A percentile compares a stretch with the other conserved stretches of the same genome.
phyloP scores from a whole-genome alignment of 2,329 filamentous ascomycete genomes.

The Fusarium sp. region DNA sequence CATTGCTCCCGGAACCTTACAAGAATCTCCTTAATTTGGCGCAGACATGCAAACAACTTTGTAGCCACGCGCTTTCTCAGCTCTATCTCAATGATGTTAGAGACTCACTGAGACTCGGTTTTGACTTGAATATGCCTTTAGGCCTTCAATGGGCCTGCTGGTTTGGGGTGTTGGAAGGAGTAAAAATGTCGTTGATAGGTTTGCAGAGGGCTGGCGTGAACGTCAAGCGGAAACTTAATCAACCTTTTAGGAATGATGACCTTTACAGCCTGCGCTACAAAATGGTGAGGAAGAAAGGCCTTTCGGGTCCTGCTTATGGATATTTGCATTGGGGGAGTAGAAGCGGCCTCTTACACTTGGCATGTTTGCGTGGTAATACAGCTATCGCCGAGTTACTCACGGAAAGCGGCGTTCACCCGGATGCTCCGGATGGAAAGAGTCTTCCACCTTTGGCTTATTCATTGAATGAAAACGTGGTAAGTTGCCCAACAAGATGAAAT shows the following conservation, averaged over 20 bases:
- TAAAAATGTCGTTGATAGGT: conserved; percentile 21
- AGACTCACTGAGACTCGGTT: conserved; percentile 4
- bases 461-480: conserved; percentile 31
- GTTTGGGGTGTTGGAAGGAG: conserved; percentile 25
- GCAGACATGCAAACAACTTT: conserved; percentile 15
- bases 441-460: conserved; percentile 26
- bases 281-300: neutral
- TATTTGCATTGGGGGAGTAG: conserved; percentile 21
- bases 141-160: conserved; percentile 34
- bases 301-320: conserved; percentile 2
- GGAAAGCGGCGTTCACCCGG: neutral
- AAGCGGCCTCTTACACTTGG: conserved; percentile 29
- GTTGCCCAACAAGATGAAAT: neutral
- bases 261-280: conserved; percentile 25
- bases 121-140: conserved; percentile 13
- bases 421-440: conserved; percentile 9
- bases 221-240: conserved; percentile 10
- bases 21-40: conserved; percentile 10
- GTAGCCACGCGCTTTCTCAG: conserved; percentile 2
- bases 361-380: conserved; percentile 37
- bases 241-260: conserved; percentile 8
- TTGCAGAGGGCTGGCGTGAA: neutral
- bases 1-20: conserved; percentile 8
- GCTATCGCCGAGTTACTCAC: conserved; percentile 24
- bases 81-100: conserved; percentile 24